Conservation (phyloP, 768 basidiomycete genomes). For the Hydnomerulius pinastri region DNA sequence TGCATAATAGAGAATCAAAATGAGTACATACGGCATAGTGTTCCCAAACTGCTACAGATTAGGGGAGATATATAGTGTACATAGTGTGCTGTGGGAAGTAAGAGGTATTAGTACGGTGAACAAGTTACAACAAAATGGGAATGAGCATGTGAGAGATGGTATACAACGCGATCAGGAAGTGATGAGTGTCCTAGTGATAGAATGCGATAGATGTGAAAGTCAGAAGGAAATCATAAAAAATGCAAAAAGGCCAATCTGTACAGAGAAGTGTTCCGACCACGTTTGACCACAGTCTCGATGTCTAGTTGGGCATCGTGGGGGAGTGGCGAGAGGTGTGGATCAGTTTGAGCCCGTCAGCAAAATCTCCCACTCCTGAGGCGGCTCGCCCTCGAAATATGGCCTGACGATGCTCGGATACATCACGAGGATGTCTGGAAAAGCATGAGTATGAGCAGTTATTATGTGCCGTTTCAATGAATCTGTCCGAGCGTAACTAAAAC, state of each 20-base stretch:
- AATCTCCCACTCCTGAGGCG: neutral
- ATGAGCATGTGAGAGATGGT: neutral
- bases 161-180: too few relatives aligned
- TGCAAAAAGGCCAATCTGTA: too few relatives aligned
- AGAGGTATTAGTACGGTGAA: neutral
- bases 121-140: neutral
- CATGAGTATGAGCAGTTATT: neutral
- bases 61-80: neutral
- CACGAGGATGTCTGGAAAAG: neutral
- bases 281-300: neutral
- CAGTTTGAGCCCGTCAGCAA: too few relatives aligned
- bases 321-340: too few relatives aligned
- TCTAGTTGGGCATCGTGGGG: neutral
- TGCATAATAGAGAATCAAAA: neutral
- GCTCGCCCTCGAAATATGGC: neutral
- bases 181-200: too few relatives aligned
- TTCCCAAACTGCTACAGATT: neutral
- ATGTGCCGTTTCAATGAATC: conserved; percentile 1
- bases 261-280: too few relatives aligned
- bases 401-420: neutral
- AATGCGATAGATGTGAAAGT: neutral
- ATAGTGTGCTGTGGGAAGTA: neutral
- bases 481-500: neutral
- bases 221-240: neutral
- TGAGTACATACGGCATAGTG: neutral